Base-by-base conservation (phyloP, 2,329 filamentous ascomycete species). In the Cladosporium sp. region DNA sequence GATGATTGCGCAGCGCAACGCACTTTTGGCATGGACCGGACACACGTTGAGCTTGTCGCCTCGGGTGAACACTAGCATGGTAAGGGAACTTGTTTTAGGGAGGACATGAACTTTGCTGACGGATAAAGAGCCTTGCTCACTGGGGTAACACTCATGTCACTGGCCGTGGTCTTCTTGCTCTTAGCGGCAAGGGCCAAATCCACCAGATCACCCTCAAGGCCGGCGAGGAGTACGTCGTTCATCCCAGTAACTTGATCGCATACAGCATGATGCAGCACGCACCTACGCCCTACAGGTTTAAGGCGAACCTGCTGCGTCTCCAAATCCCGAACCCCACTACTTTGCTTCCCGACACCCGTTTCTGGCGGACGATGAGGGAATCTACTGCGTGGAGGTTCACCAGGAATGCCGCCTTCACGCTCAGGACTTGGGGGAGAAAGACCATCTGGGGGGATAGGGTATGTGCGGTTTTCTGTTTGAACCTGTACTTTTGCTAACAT, bases 1-100 rank as follows among this genome's bases (percentile, higher is more conserved):
- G 92, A 88, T 96, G 76, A 76, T 99, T 7, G 81, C 89, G 6
- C 91, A 97, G 67, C 81, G 89, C 55, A 86, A 88, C 58, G 90
- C 90, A 1, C 77, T 99, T 47, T 77, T 97, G n/a, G 93, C 93
- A 49, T 99, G 93, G 93, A 96, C 92, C 0, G 93, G 93, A 22
- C 88, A 95, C 67, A 90, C 89, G 1, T 76, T 99, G 49, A 76
- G 78, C 13, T 79, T 93, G 39, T 84, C 83, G 30, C 89, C 91
- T 2, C 85, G 83, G 41, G 76, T 95, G 57, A 91, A 90, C 61
- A 79, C 79, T 38, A 80, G 80, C 56, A 79, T 96, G 64, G 84
- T 80, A 63, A 52, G 71, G 65, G 20, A 22, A 19, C 18, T 20
- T 30, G 38, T 13, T 13, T 4, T 18, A 12, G 15, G 18, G 17